phyloP scores from a whole-genome alignment of 768 basidiomycete species.

The Ramaria rubella region DNA sequence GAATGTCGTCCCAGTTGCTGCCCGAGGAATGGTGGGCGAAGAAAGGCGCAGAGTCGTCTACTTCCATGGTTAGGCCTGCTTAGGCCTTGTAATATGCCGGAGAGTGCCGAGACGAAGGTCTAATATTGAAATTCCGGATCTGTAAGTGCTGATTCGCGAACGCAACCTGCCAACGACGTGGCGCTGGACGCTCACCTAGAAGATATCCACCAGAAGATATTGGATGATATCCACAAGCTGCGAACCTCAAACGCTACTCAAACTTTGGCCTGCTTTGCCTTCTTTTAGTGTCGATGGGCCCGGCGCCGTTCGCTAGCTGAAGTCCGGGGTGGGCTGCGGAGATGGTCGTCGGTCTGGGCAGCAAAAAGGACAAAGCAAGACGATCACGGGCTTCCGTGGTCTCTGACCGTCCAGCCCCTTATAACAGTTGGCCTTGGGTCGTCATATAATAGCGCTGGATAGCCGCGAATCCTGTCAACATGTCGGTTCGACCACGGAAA shows the following conservation, averaged over 20 bases:
- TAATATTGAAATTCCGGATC: constrained; percentile 3
- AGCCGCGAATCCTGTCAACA: constrained; percentile 6
- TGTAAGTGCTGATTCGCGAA: constrained; percentile 2
- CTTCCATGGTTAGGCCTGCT: neutral
- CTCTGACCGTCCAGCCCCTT: neutral
- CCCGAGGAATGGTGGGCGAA: constrained; percentile 7
- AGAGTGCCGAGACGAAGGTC: neutral
- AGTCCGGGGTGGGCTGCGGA: neutral
- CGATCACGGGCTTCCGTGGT: neutral
- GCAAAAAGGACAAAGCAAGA: neutral
- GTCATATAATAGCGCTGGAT: constrained; percentile 3
- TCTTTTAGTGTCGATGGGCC: too few species aligned
- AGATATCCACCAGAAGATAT: neutral
- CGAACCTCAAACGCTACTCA: neutral
- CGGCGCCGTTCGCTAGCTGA: neutral
- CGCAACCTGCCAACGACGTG: neutral
- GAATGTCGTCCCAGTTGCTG: constrained; percentile 3
- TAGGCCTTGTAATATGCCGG: neutral
- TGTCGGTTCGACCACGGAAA: constrained; percentile 9
- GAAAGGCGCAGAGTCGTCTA: constrained; percentile 8
- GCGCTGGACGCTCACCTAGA: constrained; percentile 1
- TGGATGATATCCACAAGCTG: neutral
- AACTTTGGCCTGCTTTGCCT: too few species aligned
- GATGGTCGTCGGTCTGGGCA: neutral
- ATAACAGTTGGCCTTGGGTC: constrained; percentile 2